Evolutionary conservation across 306 rosid species (phyloP).

Genomic region (Malus domestica): ASM211411v1 NC_041797.1:5810501-5811000

Average conservation of each 20-base stretch:
- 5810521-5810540: conserved; percentile 60
- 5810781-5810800: conserved; percentile 58
- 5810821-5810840: conserved; percentile 53
- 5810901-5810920: conserved; percentile 60
- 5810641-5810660: conserved; percentile 79
- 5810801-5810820: conserved; percentile 72
- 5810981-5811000: conserved; percentile 65
- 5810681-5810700: conserved; percentile 85
- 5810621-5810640: conserved; percentile 55
- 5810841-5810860: conserved; percentile 55
- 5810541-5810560: conserved; percentile 49
- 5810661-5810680: conserved; percentile 94
- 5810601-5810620: conserved; percentile 64
- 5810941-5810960: conserved; percentile 61
- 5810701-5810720: conserved; percentile 85
- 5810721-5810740: conserved; percentile 64
- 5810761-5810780: conserved; percentile 79
- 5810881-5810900: conserved; percentile 51
- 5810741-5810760: conserved; percentile 81
- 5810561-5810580: conserved; percentile 74
- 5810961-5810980: conserved; percentile 60
- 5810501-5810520: conserved; percentile 61
- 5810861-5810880: conserved; percentile 59
- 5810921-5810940: conserved; percentile 48
- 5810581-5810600: conserved; percentile 47